Conservation (phyloP, 768 basidiomycete species). For the Rhizopogon sp. region DNA sequence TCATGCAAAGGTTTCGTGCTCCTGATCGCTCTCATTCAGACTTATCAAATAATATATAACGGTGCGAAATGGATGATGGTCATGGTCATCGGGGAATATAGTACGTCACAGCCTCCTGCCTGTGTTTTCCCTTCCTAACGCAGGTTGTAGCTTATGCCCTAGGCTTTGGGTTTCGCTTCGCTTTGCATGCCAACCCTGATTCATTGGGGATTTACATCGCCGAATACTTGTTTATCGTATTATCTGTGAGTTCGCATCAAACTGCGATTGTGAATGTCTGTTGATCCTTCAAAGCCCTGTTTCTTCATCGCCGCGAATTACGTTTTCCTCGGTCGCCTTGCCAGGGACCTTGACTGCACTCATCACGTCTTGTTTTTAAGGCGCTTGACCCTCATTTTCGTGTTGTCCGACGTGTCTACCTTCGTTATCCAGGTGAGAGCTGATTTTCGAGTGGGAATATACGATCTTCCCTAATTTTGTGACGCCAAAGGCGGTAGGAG, state of each 20-base stretch:
- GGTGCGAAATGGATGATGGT: slow-evolving; percentile 56
- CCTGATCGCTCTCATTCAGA: slow-evolving; percentile 38
- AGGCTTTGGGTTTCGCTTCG: slow-evolving; percentile 54
- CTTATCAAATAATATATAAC: slow-evolving; percentile 35
- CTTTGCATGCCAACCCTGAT: slow-evolving; percentile 48
- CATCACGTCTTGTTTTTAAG: slow-evolving; percentile 45
- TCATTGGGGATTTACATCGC: slow-evolving; percentile 48
- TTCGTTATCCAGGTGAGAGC: slow-evolving; percentile 56
- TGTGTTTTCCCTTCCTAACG: not conserved
- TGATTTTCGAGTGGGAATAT: not conserved
- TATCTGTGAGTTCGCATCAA: slow-evolving; percentile 35
- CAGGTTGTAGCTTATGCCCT: slow-evolving; percentile 42
- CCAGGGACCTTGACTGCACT: slow-evolving; percentile 41
- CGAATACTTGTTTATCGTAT: slow-evolving; percentile 55
- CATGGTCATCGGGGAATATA: slow-evolving; percentile 58
- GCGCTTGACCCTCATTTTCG: slow-evolving; percentile 51
- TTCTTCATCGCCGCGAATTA: slow-evolving; percentile 72
- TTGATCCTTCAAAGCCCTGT: slow-evolving; percentile 45
- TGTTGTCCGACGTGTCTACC: slow-evolving; percentile 58
- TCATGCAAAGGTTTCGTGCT: slow-evolving; percentile 30
- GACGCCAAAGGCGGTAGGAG: slow-evolving; percentile 40
- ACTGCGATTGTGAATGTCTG: not conserved
- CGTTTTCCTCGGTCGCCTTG: slow-evolving; percentile 58
- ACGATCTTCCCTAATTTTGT: not conserved
- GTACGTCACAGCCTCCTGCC: slow-evolving; percentile 24